Conservation (phyloP, 768 basidiomycete genomes). For the Auriculariales sp. region DNA sequence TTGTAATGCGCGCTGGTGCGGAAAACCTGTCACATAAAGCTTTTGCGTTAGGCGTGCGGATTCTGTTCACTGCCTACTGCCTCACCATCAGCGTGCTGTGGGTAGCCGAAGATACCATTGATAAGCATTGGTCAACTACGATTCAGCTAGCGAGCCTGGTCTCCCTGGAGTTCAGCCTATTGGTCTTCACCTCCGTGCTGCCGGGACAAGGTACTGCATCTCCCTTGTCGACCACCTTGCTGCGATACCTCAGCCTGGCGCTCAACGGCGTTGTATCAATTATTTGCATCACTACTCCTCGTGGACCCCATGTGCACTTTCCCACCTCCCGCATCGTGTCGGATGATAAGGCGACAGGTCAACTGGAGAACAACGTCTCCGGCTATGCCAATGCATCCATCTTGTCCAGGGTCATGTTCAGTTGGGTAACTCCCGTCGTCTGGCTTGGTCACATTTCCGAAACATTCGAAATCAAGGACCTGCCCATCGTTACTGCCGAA, state of each 20-base stretch:
- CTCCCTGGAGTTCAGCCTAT: conserved; percentile 28
- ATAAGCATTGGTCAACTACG: conserved; percentile 29
- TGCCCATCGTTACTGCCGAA: conserved; percentile 62
- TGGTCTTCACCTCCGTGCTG: conserved; percentile 39
- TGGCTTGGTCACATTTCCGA: conserved; percentile 63
- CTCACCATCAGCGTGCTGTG: conserved; percentile 36
- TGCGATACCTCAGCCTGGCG: too few species aligned
- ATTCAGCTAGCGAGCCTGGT: conserved; percentile 48
- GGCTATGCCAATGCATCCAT: conserved; percentile 44
- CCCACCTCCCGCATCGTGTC: conserved; percentile 69
- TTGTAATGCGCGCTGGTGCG: conserved; percentile 26
- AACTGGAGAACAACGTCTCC: conserved; percentile 65
- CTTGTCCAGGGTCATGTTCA: conserved; percentile 59
- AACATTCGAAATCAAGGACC: conserved; percentile 72
- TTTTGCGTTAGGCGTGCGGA: conserved; percentile 28
- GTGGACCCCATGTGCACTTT: conserved; percentile 63
- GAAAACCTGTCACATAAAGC: conserved; percentile 14
- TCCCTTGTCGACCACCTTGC: too few species aligned
- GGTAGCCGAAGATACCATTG: conserved; percentile 28
- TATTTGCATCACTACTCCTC: conserved; percentile 35
- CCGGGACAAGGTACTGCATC: conserved; percentile 20
- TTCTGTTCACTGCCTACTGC: conserved; percentile 44
- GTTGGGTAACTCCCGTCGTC: conserved; percentile 77
- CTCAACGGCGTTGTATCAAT: conserved; percentile 34
- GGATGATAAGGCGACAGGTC: conserved; percentile 40